phyloP scores from a whole-genome alignment of 2,329 filamentous ascomycete genomes.

The Trichophyton verrucosum region DNA sequence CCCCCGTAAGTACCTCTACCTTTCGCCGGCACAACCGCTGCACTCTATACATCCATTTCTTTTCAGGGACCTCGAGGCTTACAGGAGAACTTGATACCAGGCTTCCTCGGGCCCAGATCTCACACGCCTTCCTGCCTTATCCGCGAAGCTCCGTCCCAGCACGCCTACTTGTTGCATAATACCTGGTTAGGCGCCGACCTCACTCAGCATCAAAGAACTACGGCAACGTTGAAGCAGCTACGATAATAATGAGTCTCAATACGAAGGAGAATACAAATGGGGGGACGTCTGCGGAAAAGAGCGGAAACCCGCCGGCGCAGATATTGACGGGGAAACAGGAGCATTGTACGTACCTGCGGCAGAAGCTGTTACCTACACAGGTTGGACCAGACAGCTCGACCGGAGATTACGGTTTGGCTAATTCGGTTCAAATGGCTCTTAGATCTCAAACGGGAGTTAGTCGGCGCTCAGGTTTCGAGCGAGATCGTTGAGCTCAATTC shows the following conservation, averaged over 20 bases:
- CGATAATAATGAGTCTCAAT: slow-evolving; percentile 5
- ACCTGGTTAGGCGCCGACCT: neutral
- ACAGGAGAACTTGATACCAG: neutral
- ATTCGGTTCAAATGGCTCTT: slow-evolving; percentile 1
- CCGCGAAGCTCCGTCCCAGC: neutral
- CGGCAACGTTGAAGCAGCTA: neutral
- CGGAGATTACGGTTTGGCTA: neutral
- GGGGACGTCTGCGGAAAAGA: neutral
- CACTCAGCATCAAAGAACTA: neutral
- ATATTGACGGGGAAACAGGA: slow-evolving; percentile 91
- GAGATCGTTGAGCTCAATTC: slow-evolving; percentile 91
- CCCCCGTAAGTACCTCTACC: too few species aligned
- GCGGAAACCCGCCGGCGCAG: slow-evolving; percentile 31
- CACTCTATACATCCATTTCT: neutral
- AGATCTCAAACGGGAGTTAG: slow-evolving; percentile 94
- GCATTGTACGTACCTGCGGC: slow-evolving; percentile 58
- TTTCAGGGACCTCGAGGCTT: neutral
- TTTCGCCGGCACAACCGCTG: too few species aligned
- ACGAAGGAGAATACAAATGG: neutral
- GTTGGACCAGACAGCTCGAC: slow-evolving; percentile 6
- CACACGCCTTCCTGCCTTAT: neutral
- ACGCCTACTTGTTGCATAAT: neutral
- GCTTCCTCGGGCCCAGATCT: neutral
- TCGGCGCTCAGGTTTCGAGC: slow-evolving; percentile 75
- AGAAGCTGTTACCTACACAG: neutral